Base-by-base conservation (phyloP, 2,329 filamentous ascomycete species). In the Apiospora phragmitis region DNA sequence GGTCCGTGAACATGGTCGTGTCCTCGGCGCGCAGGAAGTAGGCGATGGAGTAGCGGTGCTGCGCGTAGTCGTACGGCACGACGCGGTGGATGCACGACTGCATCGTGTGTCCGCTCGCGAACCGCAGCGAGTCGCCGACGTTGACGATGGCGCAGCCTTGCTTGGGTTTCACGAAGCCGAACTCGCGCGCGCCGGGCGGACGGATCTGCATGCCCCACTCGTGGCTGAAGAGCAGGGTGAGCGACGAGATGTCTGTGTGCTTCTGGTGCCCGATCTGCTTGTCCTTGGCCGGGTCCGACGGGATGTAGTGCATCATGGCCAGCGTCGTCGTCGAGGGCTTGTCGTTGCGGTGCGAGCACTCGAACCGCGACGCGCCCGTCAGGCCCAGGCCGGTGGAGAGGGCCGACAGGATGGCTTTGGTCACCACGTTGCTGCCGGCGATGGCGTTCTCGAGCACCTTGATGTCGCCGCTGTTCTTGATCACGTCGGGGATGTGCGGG, bases 21-120 rank as follows among this genome's bases (percentile, higher is more conserved):
- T 89, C 83, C 81, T 89, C 86, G 68, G 87, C 85, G 45, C 87
- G 83, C 68, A 89, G 81, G 81, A 89, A 89, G 79, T 89, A 89
- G 18, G 87, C 87, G 72, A 89, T 87, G 12, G 85, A 87, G 83
- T 89, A 89, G 70, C 87, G 85, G 80, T 88, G 85, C 85, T 88
- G 85, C 51, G 77, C 75, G 29, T 83, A 81, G 79, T 87, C 78
- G 72, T 85, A 84, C 0, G 87, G 87, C 26, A 89, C 85, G 38
- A 89, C 87, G 71, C 86, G 82, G 81, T 89, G 87, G 77, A 89
- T 87, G 81, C 86, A 88, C 47, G 85, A 87, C 78, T 87, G 84
- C 80, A 89, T 83, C 70, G 82, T 86, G 79, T 85, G 84, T 59
- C 83, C 85, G 70, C 82, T 85, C 3, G 85, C 84, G 74, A 89